These are phyloP conservation scores for Penicillium antarcticum DNA, from an alignment of 495 filamentous ascomycete genomes.

Conservation along the genomic window DNA sequence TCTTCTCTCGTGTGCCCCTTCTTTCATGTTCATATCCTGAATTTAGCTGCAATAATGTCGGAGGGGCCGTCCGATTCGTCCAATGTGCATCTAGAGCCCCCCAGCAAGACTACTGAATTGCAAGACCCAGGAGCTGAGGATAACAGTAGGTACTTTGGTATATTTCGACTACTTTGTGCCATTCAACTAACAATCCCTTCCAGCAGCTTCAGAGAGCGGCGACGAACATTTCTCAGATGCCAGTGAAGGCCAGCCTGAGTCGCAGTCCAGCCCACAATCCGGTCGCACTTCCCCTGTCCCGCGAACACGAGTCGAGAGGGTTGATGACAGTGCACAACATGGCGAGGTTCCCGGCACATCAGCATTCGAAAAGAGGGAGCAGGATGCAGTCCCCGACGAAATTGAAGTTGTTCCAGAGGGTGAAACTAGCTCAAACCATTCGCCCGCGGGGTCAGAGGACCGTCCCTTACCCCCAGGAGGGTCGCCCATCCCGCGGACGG, in stretches of 20 bases:
- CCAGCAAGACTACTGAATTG: constrained; percentile 58
- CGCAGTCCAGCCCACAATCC: constrained; percentile 31
- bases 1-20: constrained; percentile 9
- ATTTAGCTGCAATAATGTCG: constrained; percentile 33
- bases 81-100: constrained; percentile 57
- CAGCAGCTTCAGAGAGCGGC: constrained; percentile 60
- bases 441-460: constrained; percentile 31
- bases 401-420: constrained; percentile 60
- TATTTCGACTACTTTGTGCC: constrained; percentile 2
- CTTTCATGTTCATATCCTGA: constrained; percentile 19
- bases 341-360: constrained; percentile 62
- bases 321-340: constrained; percentile 54
- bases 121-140: constrained; percentile 83
- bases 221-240: constrained; percentile 93
- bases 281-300: constrained; percentile 55
- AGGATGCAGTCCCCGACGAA: constrained; percentile 66
- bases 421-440: constrained; percentile 42
- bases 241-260: constrained; percentile 57
- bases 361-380: constrained; percentile 53
- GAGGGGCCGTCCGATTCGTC: constrained; percentile 36
- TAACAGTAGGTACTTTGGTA: constrained; percentile 51
- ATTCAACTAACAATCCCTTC: not conserved
- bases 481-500: constrained; percentile 70
- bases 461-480: constrained; percentile 48
- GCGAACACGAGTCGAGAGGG: constrained; percentile 58